These are phyloP conservation scores for Crataegus laevigata DNA, from an alignment of 306 rosid genomes.

Conservation along the genomic window DNA sequence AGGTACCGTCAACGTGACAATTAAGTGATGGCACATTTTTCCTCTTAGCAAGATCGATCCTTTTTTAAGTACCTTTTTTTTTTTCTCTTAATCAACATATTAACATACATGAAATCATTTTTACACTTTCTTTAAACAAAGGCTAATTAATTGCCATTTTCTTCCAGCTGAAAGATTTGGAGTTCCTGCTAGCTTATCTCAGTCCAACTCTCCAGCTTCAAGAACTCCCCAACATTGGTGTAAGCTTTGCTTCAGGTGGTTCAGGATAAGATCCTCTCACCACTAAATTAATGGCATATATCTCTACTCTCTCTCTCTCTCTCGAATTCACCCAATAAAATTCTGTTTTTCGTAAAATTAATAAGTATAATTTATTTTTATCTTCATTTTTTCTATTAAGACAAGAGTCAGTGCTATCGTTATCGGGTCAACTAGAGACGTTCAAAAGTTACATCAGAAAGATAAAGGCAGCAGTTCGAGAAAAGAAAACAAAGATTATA, in stretches of 20 bases:
- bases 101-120: too few species aligned
- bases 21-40: too few species aligned
- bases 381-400: not conserved
- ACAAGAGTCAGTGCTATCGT: slow-evolving; percentile 41
- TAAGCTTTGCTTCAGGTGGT: slow-evolving; percentile 65
- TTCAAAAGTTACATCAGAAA: slow-evolving; percentile 44
- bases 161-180: slow-evolving; percentile 49
- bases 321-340: too few species aligned
- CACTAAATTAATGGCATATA: slow-evolving; percentile 31
- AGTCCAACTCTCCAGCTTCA: slow-evolving; percentile 41
- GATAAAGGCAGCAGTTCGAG: slow-evolving; percentile 38
- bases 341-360: not conserved
- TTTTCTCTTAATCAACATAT: too few species aligned
- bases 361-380: too few species aligned
- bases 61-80: too few species aligned
- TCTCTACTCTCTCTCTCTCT: not conserved
- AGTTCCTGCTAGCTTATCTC: slow-evolving; percentile 55
- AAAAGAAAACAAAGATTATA: slow-evolving; percentile 16
- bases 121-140: not conserved
- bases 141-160: too few species aligned
- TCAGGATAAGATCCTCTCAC: slow-evolving; percentile 74
- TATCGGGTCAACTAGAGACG: slow-evolving; percentile 41
- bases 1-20: slow-evolving; percentile 16
- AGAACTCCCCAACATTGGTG: slow-evolving; percentile 66
- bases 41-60: too few species aligned